Conservation (phyloP, 208 protist genomes). For the Leptomonas seymouri region DNA sequence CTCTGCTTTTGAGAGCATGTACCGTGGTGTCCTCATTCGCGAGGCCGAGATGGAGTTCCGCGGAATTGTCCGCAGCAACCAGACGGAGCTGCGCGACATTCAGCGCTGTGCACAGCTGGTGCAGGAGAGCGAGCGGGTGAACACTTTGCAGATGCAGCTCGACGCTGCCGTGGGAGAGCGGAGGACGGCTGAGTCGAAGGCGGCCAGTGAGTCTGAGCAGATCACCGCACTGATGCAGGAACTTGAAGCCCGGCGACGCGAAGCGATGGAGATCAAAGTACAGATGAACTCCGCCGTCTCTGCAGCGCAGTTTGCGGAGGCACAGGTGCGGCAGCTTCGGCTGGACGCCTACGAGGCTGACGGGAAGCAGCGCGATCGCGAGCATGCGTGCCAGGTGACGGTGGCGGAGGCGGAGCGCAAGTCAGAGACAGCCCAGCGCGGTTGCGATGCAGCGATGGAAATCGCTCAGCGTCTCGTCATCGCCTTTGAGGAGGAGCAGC, state of each 20-base stretch:
- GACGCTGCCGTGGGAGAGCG: conserved; percentile 21
- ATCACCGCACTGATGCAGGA: conserved; percentile 26
- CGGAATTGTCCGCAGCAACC: conserved; percentile 30
- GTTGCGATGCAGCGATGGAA: conserved; percentile 1
- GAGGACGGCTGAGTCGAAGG: conserved; percentile 14
- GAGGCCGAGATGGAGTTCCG: conserved; percentile 39
- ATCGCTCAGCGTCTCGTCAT: conserved; percentile 24
- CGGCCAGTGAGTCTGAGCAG: conserved; percentile 17
- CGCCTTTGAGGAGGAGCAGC: conserved; percentile 45
- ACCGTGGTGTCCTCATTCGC: conserved; percentile 38
- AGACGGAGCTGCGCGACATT: conserved; percentile 40
- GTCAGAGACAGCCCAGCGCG: background rate
- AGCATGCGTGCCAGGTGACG: conserved; percentile 33
- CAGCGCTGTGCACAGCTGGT: conserved; percentile 40
- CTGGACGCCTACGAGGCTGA: conserved; percentile 28
- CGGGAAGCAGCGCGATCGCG: conserved; percentile 26
- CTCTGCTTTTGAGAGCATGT: conserved; percentile 38
- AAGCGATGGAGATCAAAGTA: conserved; percentile 32
- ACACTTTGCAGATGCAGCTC: conserved; percentile 30
- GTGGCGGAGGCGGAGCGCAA: conserved; percentile 34
- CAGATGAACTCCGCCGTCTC: conserved; percentile 32
- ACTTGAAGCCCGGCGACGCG: conserved; percentile 32
- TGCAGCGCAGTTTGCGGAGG: conserved; percentile 33
- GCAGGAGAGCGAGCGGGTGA: conserved; percentile 28
- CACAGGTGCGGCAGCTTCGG: conserved; percentile 28